Percentiles rank a stretch among this genome's conserved stretches.
These are phyloP conservation scores for Wolfiporia cocos DNA, from an alignment of 1,284 basidiomycete species.

Conservation along the genomic window DNA sequence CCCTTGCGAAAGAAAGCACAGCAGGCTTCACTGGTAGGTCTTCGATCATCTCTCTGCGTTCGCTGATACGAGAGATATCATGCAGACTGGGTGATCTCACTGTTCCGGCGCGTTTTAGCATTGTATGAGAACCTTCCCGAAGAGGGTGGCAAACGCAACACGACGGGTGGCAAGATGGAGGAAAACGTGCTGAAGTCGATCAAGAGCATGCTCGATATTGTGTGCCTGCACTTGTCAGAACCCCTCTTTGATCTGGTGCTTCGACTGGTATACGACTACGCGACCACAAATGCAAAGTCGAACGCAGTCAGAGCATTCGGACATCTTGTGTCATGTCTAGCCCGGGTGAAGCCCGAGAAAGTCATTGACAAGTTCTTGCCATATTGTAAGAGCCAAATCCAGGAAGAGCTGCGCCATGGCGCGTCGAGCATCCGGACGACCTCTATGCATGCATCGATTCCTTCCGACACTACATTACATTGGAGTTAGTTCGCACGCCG, in stretches of 20 bases:
- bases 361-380: conserved; percentile 81
- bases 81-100: conserved; percentile 83
- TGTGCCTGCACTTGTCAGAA: conserved; percentile 87
- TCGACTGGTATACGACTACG: conserved; percentile 83
- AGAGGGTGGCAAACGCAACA: conserved; percentile 79
- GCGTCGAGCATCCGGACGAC: conserved; percentile 92
- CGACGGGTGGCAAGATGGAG: conserved; percentile 83
- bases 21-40: conserved; percentile 68
- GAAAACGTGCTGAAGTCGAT: conserved; percentile 80
- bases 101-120: conserved; percentile 82
- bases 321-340: conserved; percentile 83
- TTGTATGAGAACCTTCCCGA: conserved; percentile 94
- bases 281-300: conserved; percentile 79
- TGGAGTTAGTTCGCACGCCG: conserved; percentile 67
- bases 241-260: conserved; percentile 83
- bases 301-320: conserved; percentile 90
- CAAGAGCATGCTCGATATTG: conserved; percentile 78
- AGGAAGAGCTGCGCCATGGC: conserved; percentile 84
- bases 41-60: not conserved
- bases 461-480: conserved; percentile 89
- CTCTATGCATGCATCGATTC: conserved; percentile 73
- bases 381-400: conserved; percentile 76
- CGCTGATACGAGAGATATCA: not conserved
- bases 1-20: conserved; percentile 72
- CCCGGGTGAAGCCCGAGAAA: conserved; percentile 73